Conservation (phyloP, 2,329 filamentous ascomycete species). For the Onygenales sp. region DNA sequence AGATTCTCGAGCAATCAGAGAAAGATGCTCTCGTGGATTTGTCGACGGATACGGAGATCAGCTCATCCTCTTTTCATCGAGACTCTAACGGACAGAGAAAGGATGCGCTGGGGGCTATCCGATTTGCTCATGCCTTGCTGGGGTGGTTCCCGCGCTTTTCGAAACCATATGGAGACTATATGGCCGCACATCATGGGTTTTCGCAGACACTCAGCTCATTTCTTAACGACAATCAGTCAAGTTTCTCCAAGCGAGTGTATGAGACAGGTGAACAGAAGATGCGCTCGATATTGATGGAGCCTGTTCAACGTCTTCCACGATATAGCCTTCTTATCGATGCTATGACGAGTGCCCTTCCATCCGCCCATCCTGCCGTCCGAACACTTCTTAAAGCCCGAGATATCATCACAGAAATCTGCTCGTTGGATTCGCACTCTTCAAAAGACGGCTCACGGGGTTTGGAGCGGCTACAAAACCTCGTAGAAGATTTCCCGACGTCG, state of each 20-base stretch:
- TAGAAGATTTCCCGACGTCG: slow-evolving; percentile 66
- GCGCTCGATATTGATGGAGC: slow-evolving; percentile 88
- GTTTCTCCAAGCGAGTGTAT: slow-evolving; percentile 69
- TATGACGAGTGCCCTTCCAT: slow-evolving; percentile 75
- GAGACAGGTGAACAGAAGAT: slow-evolving; percentile 83
- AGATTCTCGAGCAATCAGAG: slow-evolving; percentile 73
- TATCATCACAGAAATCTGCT: slow-evolving; percentile 92
- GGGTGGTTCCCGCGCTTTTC: slow-evolving; percentile 93
- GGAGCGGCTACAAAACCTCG: slow-evolving; percentile 63
- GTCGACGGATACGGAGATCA: slow-evolving; percentile 45
- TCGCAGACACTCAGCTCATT: slow-evolving; percentile 71
- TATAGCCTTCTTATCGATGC: slow-evolving; percentile 97
- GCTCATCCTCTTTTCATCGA: slow-evolving; percentile 39
- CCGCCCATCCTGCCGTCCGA: slow-evolving; percentile 75
- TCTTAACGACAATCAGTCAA: slow-evolving; percentile 66
- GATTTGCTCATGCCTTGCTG: slow-evolving; percentile 69
- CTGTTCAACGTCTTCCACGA: slow-evolving; percentile 83
- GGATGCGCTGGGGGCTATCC: slow-evolving; percentile 68
- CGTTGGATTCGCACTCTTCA: slow-evolving; percentile 63
- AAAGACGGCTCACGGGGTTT: slow-evolving; percentile 63
- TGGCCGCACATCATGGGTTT: slow-evolving; percentile 80
- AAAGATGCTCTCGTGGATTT: slow-evolving; percentile 70
- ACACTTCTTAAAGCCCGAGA: slow-evolving; percentile 80
- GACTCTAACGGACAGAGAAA: slow-evolving; percentile 34
- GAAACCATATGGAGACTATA: slow-evolving; percentile 85